Evolutionary conservation across 2,329 filamentous ascomycete genomes (phyloP).

Genomic region (Eurotiales sp.): DNA sequence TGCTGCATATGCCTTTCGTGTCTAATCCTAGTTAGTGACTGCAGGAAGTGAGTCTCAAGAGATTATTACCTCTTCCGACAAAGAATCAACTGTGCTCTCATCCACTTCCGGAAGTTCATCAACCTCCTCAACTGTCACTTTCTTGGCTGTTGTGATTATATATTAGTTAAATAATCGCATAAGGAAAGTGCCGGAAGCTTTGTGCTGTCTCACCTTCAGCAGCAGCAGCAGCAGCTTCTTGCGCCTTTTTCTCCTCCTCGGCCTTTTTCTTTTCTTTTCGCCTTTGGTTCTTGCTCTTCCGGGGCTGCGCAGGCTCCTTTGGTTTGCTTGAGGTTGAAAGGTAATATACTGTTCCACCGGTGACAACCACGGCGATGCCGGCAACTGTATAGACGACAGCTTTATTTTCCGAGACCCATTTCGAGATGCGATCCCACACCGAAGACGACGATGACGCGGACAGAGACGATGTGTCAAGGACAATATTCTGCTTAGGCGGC

Average conservation of each 20-base stretch:
- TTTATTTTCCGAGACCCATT: slow-evolving; percentile 95
- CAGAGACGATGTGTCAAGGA: slow-evolving; percentile 27
- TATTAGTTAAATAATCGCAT: not conserved
- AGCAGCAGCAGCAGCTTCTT: slow-evolving; percentile 53
- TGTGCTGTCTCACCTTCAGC: slow-evolving; percentile 27
- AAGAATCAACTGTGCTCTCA: slow-evolving; percentile 44
- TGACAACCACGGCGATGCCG: slow-evolving; percentile 86
- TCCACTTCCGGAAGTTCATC: slow-evolving; percentile 67
- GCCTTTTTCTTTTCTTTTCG: slow-evolving; percentile 77
- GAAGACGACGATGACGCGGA: slow-evolving; percentile 57
- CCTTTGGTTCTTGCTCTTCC: slow-evolving; percentile 85
- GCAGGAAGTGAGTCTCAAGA: not conserved
- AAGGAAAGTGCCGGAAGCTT: not conserved
- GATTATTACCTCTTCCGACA: slow-evolving; percentile 44
- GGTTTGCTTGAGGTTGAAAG: slow-evolving; percentile 52
- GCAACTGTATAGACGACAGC: slow-evolving; percentile 93
- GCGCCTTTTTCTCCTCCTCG: slow-evolving; percentile 46
- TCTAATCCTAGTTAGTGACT: slow-evolving; percentile 40
- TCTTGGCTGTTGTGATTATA: slow-evolving; percentile 37
- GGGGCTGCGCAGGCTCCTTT: slow-evolving; percentile 40
- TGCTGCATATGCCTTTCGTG: slow-evolving; percentile 80
- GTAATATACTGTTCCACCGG: slow-evolving; percentile 90
- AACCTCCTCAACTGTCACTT: slow-evolving; percentile 47
- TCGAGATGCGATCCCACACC: slow-evolving; percentile 83
- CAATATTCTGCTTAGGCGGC: slow-evolving; percentile 11